Base-by-base conservation (phyloP, 2,329 filamentous ascomycete species). In the Fusarium ambrosium region DNA sequence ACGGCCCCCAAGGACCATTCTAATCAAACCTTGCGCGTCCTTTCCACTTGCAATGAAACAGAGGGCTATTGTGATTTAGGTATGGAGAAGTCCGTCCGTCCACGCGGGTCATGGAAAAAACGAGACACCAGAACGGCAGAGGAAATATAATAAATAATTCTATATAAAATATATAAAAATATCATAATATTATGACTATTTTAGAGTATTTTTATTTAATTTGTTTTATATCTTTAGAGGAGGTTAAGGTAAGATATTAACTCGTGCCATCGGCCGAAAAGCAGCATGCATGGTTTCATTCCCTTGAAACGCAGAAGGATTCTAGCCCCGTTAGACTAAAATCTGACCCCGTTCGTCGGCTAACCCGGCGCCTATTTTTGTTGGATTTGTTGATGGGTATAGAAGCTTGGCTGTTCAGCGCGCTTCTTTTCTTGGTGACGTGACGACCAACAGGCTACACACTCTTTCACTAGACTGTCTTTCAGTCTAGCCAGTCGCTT, bases 401-500 rank as follows among this genome's bases (percentile, higher is more conserved):
- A 58, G 55, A 58, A 58, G 22, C 55, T 48, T 32, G 32, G 32
- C 55, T 58, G 32, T 37, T 58, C 18, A 37, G 9, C 32, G 55
- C 55, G 55, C 32, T 36, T 27, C 64, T 20, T 51, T 56, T 45
- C 32, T 27, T 51, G 9, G 24, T 51, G 45, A 51, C 16, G 45
- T 51, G 27, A 53, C 27, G 18, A 53, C 48, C 18, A 53, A 53
- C 48, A 20, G 48, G 48, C 24, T 32, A 53, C 29, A 32, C 58
- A n/a, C n/a, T 43, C 66, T 58, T 66, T 59, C 18, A 53, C 18
- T 39, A 34, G 48, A 66, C 63, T 39, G 29, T 8, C 7, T n/a
- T 29, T 36, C 36, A 64, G 34, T 41, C 59, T 59, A 69, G 37
- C 32, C 64, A 16, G 63, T 73, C 60, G 13, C 22, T 69, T 63